These are phyloP conservation scores for Acaromyces ingoldii DNA, from an alignment of 1,284 basidiomycete genomes.

Conservation along the genomic window DNA sequence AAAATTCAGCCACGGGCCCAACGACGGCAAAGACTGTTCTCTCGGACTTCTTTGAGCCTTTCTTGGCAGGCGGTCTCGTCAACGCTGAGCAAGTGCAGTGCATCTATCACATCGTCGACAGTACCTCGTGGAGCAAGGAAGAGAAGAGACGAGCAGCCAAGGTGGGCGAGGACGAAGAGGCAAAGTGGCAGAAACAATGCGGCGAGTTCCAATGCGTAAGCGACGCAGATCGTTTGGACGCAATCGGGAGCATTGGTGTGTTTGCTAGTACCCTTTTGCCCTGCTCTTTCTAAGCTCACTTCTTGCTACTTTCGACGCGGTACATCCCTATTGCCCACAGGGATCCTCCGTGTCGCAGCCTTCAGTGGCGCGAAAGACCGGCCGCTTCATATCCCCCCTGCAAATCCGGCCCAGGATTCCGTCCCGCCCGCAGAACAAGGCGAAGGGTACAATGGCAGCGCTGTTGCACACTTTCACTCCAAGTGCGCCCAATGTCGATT, in stretches of 20 bases:
- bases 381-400: conserved; percentile 60
- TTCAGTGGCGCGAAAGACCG: conserved; percentile 67
- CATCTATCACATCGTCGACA: conserved; percentile 64
- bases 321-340: not conserved
- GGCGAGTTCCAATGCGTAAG: conserved; percentile 81
- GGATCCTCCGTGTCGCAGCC: conserved; percentile 78
- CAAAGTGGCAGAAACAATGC: conserved; percentile 69
- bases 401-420: conserved; percentile 17
- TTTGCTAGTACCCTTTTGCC: not conserved
- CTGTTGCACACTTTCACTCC: conserved; percentile 80
- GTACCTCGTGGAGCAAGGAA: conserved; percentile 82
- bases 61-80: conserved; percentile 37
- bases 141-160: conserved; percentile 54
- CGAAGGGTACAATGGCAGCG: conserved; percentile 56
- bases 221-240: conserved; percentile 85
- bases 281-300: no score
- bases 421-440: conserved; percentile 28
- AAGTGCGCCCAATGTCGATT: conserved; percentile 54
- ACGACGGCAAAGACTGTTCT: conserved; percentile 54
- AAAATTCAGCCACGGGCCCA: conserved; percentile 36
- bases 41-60: conserved; percentile 60
- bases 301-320: no score
- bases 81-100: conserved; percentile 16
- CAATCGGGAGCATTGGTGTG: conserved; percentile 74
- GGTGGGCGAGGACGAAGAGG: conserved; percentile 12